These are phyloP conservation scores for Fraxinus albicans DNA, from an alignment of 305 asterid species.

Conservation along the genomic window DNA sequence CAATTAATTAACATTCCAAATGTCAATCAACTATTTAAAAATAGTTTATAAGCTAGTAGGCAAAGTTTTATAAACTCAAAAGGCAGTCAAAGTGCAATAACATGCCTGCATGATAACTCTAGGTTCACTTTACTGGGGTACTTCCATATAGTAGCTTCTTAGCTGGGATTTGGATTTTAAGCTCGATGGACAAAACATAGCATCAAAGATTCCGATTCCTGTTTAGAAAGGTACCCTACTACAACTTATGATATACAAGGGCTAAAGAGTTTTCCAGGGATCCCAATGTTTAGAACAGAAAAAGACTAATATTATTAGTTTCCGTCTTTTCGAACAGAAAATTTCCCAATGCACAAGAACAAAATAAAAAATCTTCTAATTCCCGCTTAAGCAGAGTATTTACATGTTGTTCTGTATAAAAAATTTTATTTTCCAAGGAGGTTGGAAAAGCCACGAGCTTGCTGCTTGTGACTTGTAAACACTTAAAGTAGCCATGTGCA, in stretches of 20 bases:
- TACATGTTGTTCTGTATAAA: not conserved
- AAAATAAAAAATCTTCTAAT: not conserved
- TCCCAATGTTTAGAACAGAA: not conserved
- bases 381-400: not conserved
- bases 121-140: conserved; percentile 10
- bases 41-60: not conserved
- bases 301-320: not conserved
- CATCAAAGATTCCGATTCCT: not conserved
- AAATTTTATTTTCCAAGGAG: not conserved
- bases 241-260: not conserved
- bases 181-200: not conserved
- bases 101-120: conserved; percentile 22
- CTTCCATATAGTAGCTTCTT: not conserved
- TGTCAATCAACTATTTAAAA: not conserved
- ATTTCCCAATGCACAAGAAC: not conserved
- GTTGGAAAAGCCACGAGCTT: not conserved
- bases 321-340: not conserved
- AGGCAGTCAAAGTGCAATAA: conserved; percentile 14
- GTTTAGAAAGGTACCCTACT: not conserved
- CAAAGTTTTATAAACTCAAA: conserved; percentile 1
- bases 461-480: not conserved
- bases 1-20: not conserved
- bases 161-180: not conserved
- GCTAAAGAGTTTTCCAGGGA: not conserved
- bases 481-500: not conserved